Evolutionary conservation across 139 green algal species (phyloP).

Genomic region (Chlorella sp.): DNA sequence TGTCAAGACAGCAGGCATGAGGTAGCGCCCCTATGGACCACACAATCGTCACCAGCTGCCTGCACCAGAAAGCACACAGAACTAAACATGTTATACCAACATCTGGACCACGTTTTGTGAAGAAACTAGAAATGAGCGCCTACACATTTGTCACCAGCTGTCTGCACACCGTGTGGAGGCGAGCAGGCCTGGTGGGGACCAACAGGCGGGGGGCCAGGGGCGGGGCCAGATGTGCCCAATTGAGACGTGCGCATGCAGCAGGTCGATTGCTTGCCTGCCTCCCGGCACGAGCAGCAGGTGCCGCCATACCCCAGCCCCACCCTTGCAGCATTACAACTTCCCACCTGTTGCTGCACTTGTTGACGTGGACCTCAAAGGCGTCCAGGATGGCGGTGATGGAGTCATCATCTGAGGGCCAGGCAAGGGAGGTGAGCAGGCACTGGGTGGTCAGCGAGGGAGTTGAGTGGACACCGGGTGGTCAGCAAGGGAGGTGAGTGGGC

Average conservation of each 20-base stretch:
- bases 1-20: no score
- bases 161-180: no score
- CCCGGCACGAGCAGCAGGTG: no score
- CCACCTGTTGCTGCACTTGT: constrained; percentile 2
- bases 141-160: no score
- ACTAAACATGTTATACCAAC: no score
- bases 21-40: no score
- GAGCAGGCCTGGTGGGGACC: neutral
- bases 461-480: neutral
- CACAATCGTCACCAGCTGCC: no score
- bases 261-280: neutral
- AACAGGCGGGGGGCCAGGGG: no score
- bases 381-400: constrained; percentile 19
- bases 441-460: neutral
- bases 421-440: neutral
- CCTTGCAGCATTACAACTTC: no score
- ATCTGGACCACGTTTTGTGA: no score
- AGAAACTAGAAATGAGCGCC: no score
- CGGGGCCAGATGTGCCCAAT: neutral
- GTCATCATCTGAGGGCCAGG: constrained; percentile 2
- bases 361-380: neutral
- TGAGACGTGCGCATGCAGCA: no score
- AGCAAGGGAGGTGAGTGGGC: neutral
- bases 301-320: neutral
- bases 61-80: neutral